phyloP scores from a whole-genome alignment of 805 yeast genomes.

The Candida ortonii region DNA sequence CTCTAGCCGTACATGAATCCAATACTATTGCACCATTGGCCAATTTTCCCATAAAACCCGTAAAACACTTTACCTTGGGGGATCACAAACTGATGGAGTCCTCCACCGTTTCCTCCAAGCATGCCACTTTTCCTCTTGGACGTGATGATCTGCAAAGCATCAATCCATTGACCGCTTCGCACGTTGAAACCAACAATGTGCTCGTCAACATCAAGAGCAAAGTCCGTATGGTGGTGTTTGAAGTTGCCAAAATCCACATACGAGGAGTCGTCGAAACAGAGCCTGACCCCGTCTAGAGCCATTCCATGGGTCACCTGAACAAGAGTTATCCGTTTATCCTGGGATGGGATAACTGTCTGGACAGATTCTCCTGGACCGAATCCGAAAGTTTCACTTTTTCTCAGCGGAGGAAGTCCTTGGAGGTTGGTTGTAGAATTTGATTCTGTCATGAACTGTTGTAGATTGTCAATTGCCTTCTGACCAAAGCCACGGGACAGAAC shows the following conservation, averaged over 20 bases:
- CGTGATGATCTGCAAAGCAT: constrained; percentile 75
- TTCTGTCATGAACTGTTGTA: constrained; percentile 34
- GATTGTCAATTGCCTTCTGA: constrained; percentile 50
- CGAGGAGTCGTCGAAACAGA: constrained; percentile 36
- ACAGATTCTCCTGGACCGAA: constrained; percentile 16
- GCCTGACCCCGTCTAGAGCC: constrained; percentile 79
- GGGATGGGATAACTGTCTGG: constrained; percentile 16
- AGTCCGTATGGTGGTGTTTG: constrained; percentile 52
- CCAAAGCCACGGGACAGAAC: constrained; percentile 60
- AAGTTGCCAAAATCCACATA: constrained; percentile 48
- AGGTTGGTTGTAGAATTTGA: constrained; percentile 16
- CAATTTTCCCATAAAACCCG: constrained; percentile 71
- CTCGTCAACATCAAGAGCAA: constrained; percentile 58
- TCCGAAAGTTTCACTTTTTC: constrained; percentile 27
- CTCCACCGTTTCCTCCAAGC: constrained; percentile 71
- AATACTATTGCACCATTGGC: constrained; percentile 70
- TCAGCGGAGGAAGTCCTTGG: constrained; percentile 16
- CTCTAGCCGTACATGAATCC: constrained; percentile 57
- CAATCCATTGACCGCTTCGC: constrained; percentile 85
- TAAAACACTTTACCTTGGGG: constrained; percentile 62
- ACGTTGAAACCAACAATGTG: constrained; percentile 55
- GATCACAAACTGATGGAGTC: constrained; percentile 52
- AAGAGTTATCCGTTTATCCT: constrained; percentile 37
- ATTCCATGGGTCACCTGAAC: constrained; percentile 70
- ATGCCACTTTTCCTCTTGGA: constrained; percentile 52